Evolutionary conservation across 1,284 basidiomycete genomes (phyloP), one percentile per base, ranked within the genome.

Genomic region (Laetiporus sulphureus): DNA sequence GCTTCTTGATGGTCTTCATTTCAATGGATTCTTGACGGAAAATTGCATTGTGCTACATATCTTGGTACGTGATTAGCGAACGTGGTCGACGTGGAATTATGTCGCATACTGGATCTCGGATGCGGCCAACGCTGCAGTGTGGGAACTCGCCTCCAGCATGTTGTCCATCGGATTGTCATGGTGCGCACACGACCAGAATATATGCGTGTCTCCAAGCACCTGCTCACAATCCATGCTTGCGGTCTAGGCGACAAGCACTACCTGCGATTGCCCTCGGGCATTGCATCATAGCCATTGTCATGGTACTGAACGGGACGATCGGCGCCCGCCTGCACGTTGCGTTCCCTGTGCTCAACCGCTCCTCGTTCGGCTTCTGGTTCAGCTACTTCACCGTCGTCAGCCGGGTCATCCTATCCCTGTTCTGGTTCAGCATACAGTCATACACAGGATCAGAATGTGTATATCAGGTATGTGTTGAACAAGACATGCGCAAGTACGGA

Each of bases 311-410:
- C 56, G 84, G 83, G 41, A 79, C 79, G 23, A 72, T 81, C 40
- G 85, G 86, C 13, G 83, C 84, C 7, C 72, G 78, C 12, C 70
- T 89, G 37, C 79, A 79, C 48, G 65, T 80, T 18, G 72, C 76
- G 1, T 91, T 89, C 56, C 79, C 85, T 0, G 75, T 90, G 30
- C 68, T 88, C 6, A 81, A 81, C 47, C 72, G 87, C 3, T 82
- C 83, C 1, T 83, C 81, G 0, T 90, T 84, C 56, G 87, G 87
- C 0, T 88, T 87, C 64, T 87, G 81, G 72, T 73, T 89, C 53
- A 80, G 78, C 57, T 82, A 83, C 55, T 86, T 86, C 59, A 79
- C 75, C 48, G 82, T 91, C 40, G 60, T 91, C 46, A 84, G 82
- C 41, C 75, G 86, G 12, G 73, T 79, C 38, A 66, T 86, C 29